Evolutionary conservation across 2,329 filamentous ascomycete genomes (phyloP), one percentile per base, ranked within the genome.

Genomic region (Fusarium papillatum): DNA sequence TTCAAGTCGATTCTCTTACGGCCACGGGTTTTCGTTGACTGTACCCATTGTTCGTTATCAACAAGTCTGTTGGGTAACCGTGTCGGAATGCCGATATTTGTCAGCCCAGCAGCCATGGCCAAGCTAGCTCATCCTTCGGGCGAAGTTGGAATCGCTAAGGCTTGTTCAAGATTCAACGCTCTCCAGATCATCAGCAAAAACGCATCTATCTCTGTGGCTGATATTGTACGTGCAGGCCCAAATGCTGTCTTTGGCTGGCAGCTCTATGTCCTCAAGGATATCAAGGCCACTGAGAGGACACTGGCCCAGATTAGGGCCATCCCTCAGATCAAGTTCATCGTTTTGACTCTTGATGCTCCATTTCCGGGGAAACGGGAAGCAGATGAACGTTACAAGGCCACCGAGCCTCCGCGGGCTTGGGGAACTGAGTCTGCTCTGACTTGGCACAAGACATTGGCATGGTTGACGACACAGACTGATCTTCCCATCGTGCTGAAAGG

Each of bases 21-120:
- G 16, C 95, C 95, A 11, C 89, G 95, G 31, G 90, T 98, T 48
- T 97, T 98, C 83, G 87, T 95, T 76, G 94, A 98, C 85, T 95
- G 94, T 85, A 92, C 90, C 7, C 85, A 85, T 66, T 95, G 94
- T 84, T 91, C 94, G 78, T 90, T 93, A 9, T 90, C 91, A 7
- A 96, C 94, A 1, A 91, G 89, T 0, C 89, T 93, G 41, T 84
- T 93, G 2, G 90, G 90, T 3, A 82, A 86, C 36, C 80, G 83
- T 7, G 84, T 88, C 69, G 84, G 83, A 26, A 82, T 90, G 4
- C 92, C 92, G 0, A 84, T 93, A 22, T 93, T 93, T 80, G 87
- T 90, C 63, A 87, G 89, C 24, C 92, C 91, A 3, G 90, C 91
- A 2, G 90, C 90, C 7, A 90, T 93, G 87, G 91, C 89, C 10